These are phyloP conservation scores for Rutidosis leptorrhynchoides DNA, from an alignment of 129 eudicot species.

Conservation along the genomic window DNA sequence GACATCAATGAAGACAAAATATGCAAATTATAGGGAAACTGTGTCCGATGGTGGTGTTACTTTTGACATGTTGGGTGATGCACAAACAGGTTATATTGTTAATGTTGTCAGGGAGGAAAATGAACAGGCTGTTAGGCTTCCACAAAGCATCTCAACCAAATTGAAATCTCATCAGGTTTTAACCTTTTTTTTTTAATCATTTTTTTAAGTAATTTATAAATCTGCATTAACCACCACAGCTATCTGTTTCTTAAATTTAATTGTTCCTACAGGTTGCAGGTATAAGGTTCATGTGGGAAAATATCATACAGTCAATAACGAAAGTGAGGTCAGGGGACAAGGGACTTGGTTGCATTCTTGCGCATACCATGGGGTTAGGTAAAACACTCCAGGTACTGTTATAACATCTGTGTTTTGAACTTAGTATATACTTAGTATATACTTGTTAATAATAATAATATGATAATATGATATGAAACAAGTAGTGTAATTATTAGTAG, in stretches of 20 bases:
- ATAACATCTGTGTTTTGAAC: conserved; percentile 14
- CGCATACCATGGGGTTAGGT: conserved; percentile 99
- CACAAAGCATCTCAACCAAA: conserved; percentile 81
- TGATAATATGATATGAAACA: too few relatives aligned
- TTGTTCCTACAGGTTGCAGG: conserved; percentile 66
- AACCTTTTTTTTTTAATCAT: too few relatives aligned
- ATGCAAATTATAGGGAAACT: conserved; percentile 37
- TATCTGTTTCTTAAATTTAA: conserved; percentile 12
- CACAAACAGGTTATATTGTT: conserved; percentile 72
- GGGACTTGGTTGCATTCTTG: conserved; percentile 98
- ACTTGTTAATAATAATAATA: too few relatives aligned
- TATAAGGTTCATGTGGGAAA: conserved; percentile 97
- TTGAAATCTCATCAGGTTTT: conserved; percentile 88
- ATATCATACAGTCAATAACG: conserved; percentile 71
- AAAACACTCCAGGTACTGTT: conserved; percentile 89
- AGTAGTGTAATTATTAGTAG: conserved; percentile 5
- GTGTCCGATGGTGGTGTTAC: conserved; percentile 57
- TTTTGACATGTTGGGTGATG: conserved; percentile 73
- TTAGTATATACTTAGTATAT: neutral
- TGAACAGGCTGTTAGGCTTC: conserved; percentile 86
- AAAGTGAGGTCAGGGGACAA: conserved; percentile 85
- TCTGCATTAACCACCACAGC: neutral
- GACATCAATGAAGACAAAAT: conserved; percentile 47
- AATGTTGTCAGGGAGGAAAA: conserved; percentile 95
- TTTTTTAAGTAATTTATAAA: too few relatives aligned